A percentile compares a stretch with the other conserved stretches of the same genome.
These are phyloP conservation scores for Backusella parvicylindrica DNA, from an alignment of 192 early-diverging fungal genomes.

Conservation along the genomic window DNA sequence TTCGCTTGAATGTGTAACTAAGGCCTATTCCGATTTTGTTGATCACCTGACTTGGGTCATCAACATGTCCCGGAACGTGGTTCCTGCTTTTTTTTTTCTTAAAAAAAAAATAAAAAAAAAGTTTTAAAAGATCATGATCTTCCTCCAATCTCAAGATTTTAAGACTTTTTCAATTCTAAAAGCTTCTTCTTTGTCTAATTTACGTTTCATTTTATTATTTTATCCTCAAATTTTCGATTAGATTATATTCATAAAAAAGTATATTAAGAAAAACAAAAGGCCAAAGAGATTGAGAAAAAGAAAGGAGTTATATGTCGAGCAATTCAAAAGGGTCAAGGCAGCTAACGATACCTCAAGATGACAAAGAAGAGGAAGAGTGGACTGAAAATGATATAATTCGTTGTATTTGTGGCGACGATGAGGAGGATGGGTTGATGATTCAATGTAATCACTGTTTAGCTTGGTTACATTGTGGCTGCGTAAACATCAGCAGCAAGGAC, in stretches of 20 bases:
- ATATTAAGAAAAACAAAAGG: not conserved
- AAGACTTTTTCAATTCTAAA: not conserved
- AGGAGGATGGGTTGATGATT: conserved; percentile 97
- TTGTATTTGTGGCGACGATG: conserved; percentile 86
- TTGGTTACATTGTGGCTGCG: conserved; percentile 94
- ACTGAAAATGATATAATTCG: conserved; percentile 69
- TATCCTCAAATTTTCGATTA: not conserved
- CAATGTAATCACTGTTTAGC: conserved; percentile 91
- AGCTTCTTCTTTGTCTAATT: not conserved
- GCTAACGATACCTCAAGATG: not conserved
- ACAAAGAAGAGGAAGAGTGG: not conserved
- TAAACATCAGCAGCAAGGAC: conserved; percentile 61
- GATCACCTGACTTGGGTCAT: not conserved
- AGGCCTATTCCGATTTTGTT: too few species aligned
- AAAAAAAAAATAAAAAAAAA: not conserved
- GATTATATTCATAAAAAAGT: not conserved
- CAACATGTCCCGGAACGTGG: not conserved
- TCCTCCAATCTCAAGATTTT: not conserved
- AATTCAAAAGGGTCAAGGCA: not conserved
- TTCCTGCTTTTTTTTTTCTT: not conserved
- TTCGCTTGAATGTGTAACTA: too few species aligned
- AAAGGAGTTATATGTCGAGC: not conserved
- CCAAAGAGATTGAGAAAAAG: too few species aligned
- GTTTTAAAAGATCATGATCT: not conserved
- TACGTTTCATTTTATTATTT: not conserved